A percentile compares a stretch with the other conserved stretches of the same genome.
phyloP scores from a whole-genome alignment of 352 stramenopile genomes.

The Phytophthora parvispora region DNA sequence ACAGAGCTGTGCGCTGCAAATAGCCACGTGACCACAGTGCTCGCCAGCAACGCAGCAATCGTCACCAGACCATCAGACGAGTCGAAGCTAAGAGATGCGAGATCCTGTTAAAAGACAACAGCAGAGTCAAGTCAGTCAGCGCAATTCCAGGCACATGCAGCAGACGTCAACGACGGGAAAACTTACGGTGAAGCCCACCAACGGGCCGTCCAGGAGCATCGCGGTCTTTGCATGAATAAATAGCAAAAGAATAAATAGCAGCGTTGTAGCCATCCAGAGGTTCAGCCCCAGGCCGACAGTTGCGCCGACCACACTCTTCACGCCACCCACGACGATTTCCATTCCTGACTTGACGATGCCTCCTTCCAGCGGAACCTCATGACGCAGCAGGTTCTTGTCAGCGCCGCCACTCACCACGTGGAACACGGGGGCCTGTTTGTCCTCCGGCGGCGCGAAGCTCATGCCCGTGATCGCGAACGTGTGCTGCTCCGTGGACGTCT shows the following conservation, averaged over 20 bases:
- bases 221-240: slow-evolving; percentile 79
- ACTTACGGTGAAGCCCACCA: slow-evolving; percentile 67
- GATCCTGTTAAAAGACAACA: slow-evolving; percentile 42
- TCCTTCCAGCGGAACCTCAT: slow-evolving; percentile 68
- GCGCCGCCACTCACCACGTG: slow-evolving; percentile 79
- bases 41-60: slow-evolving; percentile 42
- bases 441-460: slow-evolving; percentile 58
- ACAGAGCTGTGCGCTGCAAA: slow-evolving; percentile 47
- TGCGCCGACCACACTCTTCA: slow-evolving; percentile 39
- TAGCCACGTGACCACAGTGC: slow-evolving; percentile 51
- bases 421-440: slow-evolving; percentile 44
- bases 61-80: slow-evolving; percentile 63
- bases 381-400: slow-evolving; percentile 79
- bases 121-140: slow-evolving; percentile 10
- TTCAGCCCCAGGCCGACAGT: slow-evolving; percentile 60
- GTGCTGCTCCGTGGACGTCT: slow-evolving; percentile 67
- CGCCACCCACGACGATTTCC: slow-evolving; percentile 37
- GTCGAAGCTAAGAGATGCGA: slow-evolving; percentile 63
- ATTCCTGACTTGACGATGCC: slow-evolving; percentile 60
- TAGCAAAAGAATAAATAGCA: slow-evolving; percentile 82
- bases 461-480: slow-evolving; percentile 89
- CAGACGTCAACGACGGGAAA: background rate
- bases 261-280: slow-evolving; percentile 50
- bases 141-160: background rate
- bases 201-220: slow-evolving; percentile 57